Evolutionary conservation across 768 basidiomycete genomes (phyloP), one percentile per base, ranked within the genome.

Genomic region (Boletus barrowsii): DNA sequence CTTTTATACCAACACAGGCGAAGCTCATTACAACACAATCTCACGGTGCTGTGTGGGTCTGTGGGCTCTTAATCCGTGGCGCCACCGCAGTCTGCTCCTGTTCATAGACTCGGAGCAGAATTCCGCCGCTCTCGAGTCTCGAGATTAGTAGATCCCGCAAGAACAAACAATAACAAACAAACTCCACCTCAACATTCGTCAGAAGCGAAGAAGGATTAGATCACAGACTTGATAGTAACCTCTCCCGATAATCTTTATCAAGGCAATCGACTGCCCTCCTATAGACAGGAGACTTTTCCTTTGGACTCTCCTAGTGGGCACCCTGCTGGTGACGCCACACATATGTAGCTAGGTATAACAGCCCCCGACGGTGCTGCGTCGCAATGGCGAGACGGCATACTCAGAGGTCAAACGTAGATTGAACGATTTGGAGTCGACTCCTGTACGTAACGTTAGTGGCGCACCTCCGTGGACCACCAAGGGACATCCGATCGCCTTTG

Each of bases 401-500:
- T 46, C 26, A 5, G 36, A 56, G 43, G 42, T 41, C 20, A 42
- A 53, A 42, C 36, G 50, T 49, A 46, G 33, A 14, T 10, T 20
- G 37, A 44, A 22, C 51, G 39, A 37, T 40, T 51, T 42, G 57
- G 41, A 53, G 36, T 32, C 17, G 30, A 48, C 33, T 42, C 39
- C 18, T 45, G 13, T 56, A 63, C 57, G 64, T 66, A 66, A 63
- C 35, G n/a, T 30, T 14, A n/a, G 55, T 61, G 61, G 56, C 61
- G 40, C 50, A 49, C 44, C 56, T 62, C 55, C 57, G 57, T 63
- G 55, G 61, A 51, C 43, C 26, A 26, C 26, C 26, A 26, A 54
- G 50, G 50, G n/a, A 42, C 37, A 42, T 40, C 17, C 30, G 18
- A 20, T 42, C 39, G 30, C 13, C 10, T 3, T 42, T 44, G 17